A percentile compares a stretch with the other conserved stretches of the same genome.
Conservation (phyloP, 768 basidiomycete species). For the Pleurotus tuber-regium region DNA sequence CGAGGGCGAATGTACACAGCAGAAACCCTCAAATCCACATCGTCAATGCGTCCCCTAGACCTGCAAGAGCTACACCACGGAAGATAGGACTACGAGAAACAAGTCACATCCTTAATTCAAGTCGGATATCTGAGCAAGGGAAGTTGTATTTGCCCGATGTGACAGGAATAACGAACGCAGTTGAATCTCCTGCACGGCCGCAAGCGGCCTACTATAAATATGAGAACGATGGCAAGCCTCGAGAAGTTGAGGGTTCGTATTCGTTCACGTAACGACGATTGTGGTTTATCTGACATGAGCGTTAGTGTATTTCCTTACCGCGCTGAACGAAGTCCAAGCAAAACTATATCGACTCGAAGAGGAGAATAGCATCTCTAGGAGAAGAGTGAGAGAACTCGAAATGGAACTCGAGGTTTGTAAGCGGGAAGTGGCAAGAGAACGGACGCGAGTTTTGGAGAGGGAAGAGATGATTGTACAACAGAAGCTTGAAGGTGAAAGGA, state of each 20-base stretch:
- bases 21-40: neutral
- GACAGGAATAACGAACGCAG: conserved; percentile 78
- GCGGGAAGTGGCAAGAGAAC: conserved; percentile 70
- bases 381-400: conserved; percentile 86
- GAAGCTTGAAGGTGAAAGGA: conserved; percentile 25
- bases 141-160: conserved; percentile 74
- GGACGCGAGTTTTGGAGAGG: conserved; percentile 58
- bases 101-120: conserved; percentile 1
- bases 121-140: conserved; percentile 16
- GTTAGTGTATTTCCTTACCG: conserved; percentile 40
- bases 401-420: conserved; percentile 82
- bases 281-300: neutral
- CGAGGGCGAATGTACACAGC: neutral
- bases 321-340: conserved; percentile 59
- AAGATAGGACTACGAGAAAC: conserved; percentile 4
- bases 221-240: conserved; percentile 41
- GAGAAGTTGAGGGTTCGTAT: conserved; percentile 63
- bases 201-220: conserved; percentile 51
- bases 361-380: conserved; percentile 78
- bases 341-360: conserved; percentile 73
- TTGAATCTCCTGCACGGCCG: conserved; percentile 67
- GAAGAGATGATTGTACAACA: conserved; percentile 45
- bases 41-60: conserved; percentile 7
- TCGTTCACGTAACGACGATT: neutral
- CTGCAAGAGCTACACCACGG: conserved; percentile 13